Evolutionary conservation across 2,329 filamentous ascomycete species (phyloP), one percentile per base, ranked within the genome.

Genomic region (Aspergillus sp.): DNA sequence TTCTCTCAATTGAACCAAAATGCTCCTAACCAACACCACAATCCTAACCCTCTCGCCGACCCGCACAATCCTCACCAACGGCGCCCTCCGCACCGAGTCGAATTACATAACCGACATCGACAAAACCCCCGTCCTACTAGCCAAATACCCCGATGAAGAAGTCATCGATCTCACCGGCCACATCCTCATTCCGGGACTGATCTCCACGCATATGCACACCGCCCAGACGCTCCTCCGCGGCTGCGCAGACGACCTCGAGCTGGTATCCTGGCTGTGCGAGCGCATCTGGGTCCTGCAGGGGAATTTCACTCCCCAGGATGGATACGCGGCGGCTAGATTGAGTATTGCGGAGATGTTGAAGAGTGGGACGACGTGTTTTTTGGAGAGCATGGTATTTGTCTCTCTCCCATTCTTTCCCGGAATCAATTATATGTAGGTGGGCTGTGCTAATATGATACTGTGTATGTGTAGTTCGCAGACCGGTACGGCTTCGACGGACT

Each of bases 251-350:
- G 80, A 84, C 60, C 69, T 84, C 9, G 78, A 80, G 55, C 74
- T 84, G 5, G 80, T 82, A 15, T 78, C 76, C 0, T 84, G 81
- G 81, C 74, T 84, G 3, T 84, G 81, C 62, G 81, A 83, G 65
- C 71, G 77, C 2, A 82, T 83, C 45, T 84, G 81, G 82, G 77
- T 79, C 2, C 67, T 81, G 2, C 77, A 81, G 65, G 79, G 77
- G 1, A 78, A 77, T 51, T 81, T 80, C 64, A 79, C 76, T 1
- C 67, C 72, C 3, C 77, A 76, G 47, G 81, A 84, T 70, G 81
- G 81, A 21, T 82, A 82, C 65, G 76, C 79, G 4, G 81, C 81
- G 5, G 80, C 79, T 2, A 66, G 78, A 5, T 69, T 83, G 53
- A 82, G 77, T 38, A 82, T 83, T 51, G 80, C 77, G 1, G 81